Conservation (phyloP, 2,329 filamentous ascomycete genomes). For the Colletotrichum higginsianum region DNA sequence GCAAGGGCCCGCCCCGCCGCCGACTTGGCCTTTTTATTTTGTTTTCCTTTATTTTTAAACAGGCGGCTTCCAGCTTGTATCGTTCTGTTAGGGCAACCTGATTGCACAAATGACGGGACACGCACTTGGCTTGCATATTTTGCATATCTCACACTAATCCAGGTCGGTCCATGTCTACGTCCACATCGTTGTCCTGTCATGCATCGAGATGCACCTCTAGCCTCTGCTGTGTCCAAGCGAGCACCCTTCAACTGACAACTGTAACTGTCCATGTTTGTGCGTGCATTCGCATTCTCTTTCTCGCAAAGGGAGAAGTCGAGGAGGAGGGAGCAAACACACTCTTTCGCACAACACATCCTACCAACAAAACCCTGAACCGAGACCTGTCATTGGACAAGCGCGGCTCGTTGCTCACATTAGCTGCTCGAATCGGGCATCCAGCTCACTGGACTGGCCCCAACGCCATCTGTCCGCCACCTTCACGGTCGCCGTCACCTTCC, state of each 20-base stretch:
- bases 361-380: too few relatives aligned
- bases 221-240: background rate
- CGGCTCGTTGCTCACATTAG: too few relatives aligned
- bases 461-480: too few relatives aligned
- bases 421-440: background rate
- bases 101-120: background rate
- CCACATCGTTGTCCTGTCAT: background rate
- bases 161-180: too few relatives aligned
- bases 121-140: background rate
- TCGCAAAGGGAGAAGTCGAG: background rate
- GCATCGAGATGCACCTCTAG: too few relatives aligned
- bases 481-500: background rate
- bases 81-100: background rate
- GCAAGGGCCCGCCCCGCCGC: constrained; percentile 14
- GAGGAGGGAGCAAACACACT: too few relatives aligned
- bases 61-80: too few relatives aligned
- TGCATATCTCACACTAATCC: background rate
- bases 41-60: too few relatives aligned
- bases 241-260: background rate
- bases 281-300: background rate
- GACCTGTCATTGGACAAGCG: background rate
- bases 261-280: background rate
- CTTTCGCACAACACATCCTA: too few relatives aligned
- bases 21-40: background rate
- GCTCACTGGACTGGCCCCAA: background rate